A percentile compares a stretch with the other conserved stretches of the same genome.
Evolutionary conservation across 805 yeast genomes (phyloP).

Genomic region (Tetrapisispora fleetii): DNA sequence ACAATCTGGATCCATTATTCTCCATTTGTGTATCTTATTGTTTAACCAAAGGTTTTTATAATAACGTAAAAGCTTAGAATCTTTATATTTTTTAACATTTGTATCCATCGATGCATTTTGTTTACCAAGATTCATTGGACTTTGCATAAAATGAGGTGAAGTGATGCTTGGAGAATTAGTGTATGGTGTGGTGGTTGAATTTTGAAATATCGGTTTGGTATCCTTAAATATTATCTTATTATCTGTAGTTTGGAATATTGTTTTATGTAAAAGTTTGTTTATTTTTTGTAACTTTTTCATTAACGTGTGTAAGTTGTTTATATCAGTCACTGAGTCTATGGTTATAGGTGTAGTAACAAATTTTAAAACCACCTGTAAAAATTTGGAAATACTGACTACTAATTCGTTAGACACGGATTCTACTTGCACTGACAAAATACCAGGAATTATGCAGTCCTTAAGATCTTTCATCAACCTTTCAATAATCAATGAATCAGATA

Average conservation of each 20-base stretch:
- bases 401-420: constrained; percentile 10
- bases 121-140: constrained; percentile 18
- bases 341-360: constrained; percentile 9
- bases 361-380: constrained; percentile 16
- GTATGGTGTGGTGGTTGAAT: constrained; percentile 10
- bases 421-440: constrained; percentile 10
- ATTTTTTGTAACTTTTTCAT: constrained; percentile 15
- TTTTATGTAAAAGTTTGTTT: constrained; percentile 20
- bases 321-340: constrained; percentile 9
- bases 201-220: constrained; percentile 4
- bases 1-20: constrained; percentile 23
- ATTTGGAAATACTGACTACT: constrained; percentile 20
- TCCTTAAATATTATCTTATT: constrained; percentile 15
- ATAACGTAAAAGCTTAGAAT: constrained; percentile 24
- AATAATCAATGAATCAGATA: constrained; percentile 23
- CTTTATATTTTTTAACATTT: constrained; percentile 14
- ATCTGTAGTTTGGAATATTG: constrained; percentile 15
- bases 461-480: constrained; percentile 23
- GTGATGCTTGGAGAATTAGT: constrained; percentile 21
- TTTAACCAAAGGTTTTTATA: constrained; percentile 33
- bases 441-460: constrained; percentile 18
- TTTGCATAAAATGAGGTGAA: constrained; percentile 24
- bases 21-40: constrained; percentile 30
- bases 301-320: constrained; percentile 11
- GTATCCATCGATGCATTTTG: constrained; percentile 6